A percentile compares a stretch with the other conserved stretches of the same genome.
Evolutionary conservation across 2,329 filamentous ascomycete species (phyloP).

Genomic region (Xylaria sp.): DNA sequence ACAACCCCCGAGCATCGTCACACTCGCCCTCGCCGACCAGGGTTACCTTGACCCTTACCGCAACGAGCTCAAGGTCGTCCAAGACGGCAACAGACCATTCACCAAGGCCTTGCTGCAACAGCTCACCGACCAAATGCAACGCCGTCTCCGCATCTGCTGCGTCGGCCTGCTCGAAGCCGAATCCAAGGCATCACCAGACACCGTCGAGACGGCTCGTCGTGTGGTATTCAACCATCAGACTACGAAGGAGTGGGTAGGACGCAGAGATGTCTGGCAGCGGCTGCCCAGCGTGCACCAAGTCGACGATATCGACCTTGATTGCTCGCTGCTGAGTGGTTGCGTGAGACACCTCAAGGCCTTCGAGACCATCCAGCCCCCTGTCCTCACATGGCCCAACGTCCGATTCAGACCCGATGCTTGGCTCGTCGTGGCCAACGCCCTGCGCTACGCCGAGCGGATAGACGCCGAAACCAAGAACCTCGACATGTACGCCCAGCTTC

Average conservation of each 20-base stretch:
- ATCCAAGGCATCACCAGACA: conserved; percentile 19
- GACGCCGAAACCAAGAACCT: conserved; percentile 24
- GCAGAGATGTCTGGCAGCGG: conserved; percentile 29
- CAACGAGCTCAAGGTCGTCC: conserved; percentile 23
- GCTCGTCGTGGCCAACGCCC: conserved; percentile 30
- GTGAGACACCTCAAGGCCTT: conserved; percentile 30
- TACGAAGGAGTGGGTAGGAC: conserved; percentile 31
- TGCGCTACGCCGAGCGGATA: conserved; percentile 30
- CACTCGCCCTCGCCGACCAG: conserved; percentile 30
- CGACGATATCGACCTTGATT: conserved; percentile 25
- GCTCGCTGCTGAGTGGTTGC: conserved; percentile 30
- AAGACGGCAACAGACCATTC: conserved; percentile 23
- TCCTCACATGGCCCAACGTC: conserved; percentile 30
- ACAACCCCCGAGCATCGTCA: conserved; percentile 31
- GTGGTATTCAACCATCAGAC: conserved; percentile 33
- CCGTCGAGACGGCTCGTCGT: conserved; percentile 24
- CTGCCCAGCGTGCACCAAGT: conserved; percentile 22
- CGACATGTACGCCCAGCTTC: conserved; percentile 24
- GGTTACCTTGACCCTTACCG: conserved; percentile 23
- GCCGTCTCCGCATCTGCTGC: conserved; percentile 24
- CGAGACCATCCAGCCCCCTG: conserved; percentile 24
- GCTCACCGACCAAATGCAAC: conserved; percentile 27
- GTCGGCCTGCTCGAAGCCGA: conserved; percentile 30
- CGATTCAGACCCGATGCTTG: conserved; percentile 31
- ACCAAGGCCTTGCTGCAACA: conserved; percentile 20